Evolutionary conservation across 2,329 filamentous ascomycete genomes (phyloP).

Genomic region (Cercospora brassicicola): DNA sequence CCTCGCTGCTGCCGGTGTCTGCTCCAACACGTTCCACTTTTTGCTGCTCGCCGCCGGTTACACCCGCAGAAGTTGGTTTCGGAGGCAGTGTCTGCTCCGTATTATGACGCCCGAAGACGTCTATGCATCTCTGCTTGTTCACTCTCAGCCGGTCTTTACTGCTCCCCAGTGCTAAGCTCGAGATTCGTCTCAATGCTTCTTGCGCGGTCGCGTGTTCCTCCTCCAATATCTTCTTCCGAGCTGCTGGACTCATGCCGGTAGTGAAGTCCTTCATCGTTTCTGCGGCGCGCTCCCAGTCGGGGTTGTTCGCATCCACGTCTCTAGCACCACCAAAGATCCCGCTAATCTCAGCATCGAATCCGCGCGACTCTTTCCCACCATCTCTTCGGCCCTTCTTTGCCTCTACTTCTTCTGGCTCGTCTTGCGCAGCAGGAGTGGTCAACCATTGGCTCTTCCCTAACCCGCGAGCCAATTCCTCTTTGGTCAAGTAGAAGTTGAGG

Average conservation of each 20-base stretch:
- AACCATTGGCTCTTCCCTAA: constrained; percentile 68
- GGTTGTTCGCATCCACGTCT: constrained; percentile 4
- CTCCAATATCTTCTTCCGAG: constrained; percentile 46
- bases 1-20: constrained; percentile 92
- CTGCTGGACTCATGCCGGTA: constrained; percentile 42
- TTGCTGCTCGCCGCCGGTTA: constrained; percentile 29
- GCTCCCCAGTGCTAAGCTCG: constrained; percentile 72
- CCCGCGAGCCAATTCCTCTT: constrained; percentile 65
- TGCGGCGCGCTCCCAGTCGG: constrained; percentile 14
- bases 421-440: constrained; percentile 15
- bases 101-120: constrained; percentile 85
- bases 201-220: constrained; percentile 60
- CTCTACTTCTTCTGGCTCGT: constrained; percentile 3
- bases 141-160: constrained; percentile 75
- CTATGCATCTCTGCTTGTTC: constrained; percentile 81
- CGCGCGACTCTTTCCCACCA: not conserved
- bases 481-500: constrained; percentile 75
- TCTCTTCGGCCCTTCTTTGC: not conserved
- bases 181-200: constrained; percentile 76
- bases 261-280: constrained; percentile 13
- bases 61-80: constrained; percentile 45
- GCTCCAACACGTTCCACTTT: constrained; percentile 69
- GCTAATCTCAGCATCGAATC: not conserved
- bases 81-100: constrained; percentile 72
- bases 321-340: not conserved